phyloP scores from a whole-genome alignment of 2,329 filamentous ascomycete species.

The Hypoxylon sp. region DNA sequence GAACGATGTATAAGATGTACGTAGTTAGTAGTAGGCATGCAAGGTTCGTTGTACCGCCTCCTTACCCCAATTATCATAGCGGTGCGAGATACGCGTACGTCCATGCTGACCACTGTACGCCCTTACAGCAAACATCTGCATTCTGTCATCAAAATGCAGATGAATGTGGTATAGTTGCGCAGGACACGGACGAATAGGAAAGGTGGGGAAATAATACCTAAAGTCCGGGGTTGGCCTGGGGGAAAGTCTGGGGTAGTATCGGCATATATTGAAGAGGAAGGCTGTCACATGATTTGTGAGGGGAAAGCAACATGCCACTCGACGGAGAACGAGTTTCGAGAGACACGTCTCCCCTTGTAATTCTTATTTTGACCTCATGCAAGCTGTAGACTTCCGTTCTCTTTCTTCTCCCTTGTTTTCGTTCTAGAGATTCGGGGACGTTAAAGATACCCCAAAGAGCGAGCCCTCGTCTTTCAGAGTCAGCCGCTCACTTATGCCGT shows the following conservation, averaged over 20 bases:
- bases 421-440: slow-evolving; percentile 2
- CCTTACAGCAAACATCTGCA: slow-evolving; percentile 14
- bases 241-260: slow-evolving; percentile 41
- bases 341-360: slow-evolving; percentile 23
- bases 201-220: slow-evolving; percentile 38
- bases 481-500: neutral
- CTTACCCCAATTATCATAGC: slow-evolving; percentile 11
- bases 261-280: slow-evolving; percentile 38
- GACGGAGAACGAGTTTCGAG: slow-evolving; percentile 22
- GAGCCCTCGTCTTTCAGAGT: neutral
- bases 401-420: slow-evolving; percentile 10
- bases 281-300: slow-evolving; percentile 45
- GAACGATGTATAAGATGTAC: slow-evolving; percentile 2
- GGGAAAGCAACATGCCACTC: slow-evolving; percentile 38
- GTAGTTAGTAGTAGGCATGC: neutral
- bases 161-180: slow-evolving; percentile 19
- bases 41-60: slow-evolving; percentile 5
- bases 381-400: neutral
- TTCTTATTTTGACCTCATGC: slow-evolving; percentile 41
- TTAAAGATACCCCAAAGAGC: slow-evolving; percentile 4
- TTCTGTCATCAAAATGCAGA: slow-evolving; percentile 3
- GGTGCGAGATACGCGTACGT: slow-evolving; percentile 4
- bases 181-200: slow-evolving; percentile 30
- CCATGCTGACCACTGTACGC: slow-evolving; percentile 29
- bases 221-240: slow-evolving; percentile 36